Evolutionary conservation across 768 basidiomycete species (phyloP).

Genomic region (Rickenella mellea): DNA sequence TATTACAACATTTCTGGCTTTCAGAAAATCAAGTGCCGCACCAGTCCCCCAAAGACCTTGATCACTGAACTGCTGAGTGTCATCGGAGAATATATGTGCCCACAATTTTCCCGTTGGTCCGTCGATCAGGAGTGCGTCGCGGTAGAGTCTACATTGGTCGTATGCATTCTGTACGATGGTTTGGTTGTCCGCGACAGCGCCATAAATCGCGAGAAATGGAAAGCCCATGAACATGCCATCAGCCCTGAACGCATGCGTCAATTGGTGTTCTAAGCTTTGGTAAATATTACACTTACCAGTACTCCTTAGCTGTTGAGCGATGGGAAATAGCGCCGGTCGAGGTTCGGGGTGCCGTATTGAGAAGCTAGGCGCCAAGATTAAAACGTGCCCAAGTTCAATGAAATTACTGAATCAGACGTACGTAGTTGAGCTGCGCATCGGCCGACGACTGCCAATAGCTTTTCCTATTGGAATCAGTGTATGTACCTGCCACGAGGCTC

Average conservation of each 20-base stretch:
- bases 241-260: conserved; percentile 15
- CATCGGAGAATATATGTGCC: conserved; percentile 25
- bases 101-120: conserved; percentile 25
- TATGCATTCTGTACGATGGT: conserved; percentile 30
- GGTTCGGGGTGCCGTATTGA: conserved; percentile 19
- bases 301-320: conserved; percentile 22
- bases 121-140: conserved; percentile 20
- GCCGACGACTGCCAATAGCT: conserved; percentile 15
- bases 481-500: conserved; percentile 5
- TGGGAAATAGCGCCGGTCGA: conserved; percentile 31
- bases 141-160: conserved; percentile 31
- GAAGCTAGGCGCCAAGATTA: conserved; percentile 7
- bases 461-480: conserved; percentile 9
- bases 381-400: neutral
- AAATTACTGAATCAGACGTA: conserved; percentile 1
- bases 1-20: too few relatives aligned
- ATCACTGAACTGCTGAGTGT: conserved; percentile 9
- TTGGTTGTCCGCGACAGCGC: conserved; percentile 22
- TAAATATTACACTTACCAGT: conserved; percentile 20
- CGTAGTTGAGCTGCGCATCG: conserved; percentile 14
- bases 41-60: conserved; percentile 28
- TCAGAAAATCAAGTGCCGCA: too few relatives aligned
- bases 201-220: conserved; percentile 35
- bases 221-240: conserved; percentile 34
- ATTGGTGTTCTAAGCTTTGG: neutral